A percentile compares a stretch with the other conserved stretches of the same genome.
phyloP scores from a whole-genome alignment of 306 rosid genomes.

The Lathyrus tuberosus region DNA sequence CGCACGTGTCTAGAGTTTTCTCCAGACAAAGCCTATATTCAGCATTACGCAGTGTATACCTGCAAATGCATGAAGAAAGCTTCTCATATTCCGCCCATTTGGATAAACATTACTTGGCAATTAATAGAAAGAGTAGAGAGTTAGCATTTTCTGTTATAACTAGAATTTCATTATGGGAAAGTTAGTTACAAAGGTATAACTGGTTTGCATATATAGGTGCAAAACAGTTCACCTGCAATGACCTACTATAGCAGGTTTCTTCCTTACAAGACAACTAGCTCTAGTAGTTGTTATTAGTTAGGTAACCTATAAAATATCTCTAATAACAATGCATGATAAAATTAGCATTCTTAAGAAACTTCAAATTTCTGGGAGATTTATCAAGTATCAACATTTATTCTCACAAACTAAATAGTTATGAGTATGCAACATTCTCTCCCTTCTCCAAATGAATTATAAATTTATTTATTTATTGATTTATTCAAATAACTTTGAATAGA shows the following conservation, averaged over 20 bases:
- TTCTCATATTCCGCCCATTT: constrained; percentile 31
- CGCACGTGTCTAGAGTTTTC: constrained; percentile 63
- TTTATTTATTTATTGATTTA: not conserved
- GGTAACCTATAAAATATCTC: too few species aligned
- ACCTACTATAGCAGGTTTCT: too few species aligned
- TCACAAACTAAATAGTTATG: constrained; percentile 8
- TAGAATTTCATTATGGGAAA: too few species aligned
- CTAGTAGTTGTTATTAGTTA: too few species aligned
- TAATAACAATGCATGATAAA: not conserved
- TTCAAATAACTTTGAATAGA: too few species aligned
- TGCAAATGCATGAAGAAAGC: constrained; percentile 43
- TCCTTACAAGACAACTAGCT: too few species aligned
- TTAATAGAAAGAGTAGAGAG: too few species aligned
- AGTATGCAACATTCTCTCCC: not conserved
- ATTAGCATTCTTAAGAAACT: not conserved
- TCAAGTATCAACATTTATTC: constrained; percentile 7
- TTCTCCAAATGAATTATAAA: constrained; percentile 10
- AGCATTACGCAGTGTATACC: constrained; percentile 91
- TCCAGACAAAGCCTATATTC: constrained; percentile 93
- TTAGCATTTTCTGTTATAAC: too few species aligned
- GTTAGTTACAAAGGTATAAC: too few species aligned
- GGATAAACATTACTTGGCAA: constrained; percentile 7
- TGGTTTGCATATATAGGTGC: too few species aligned
- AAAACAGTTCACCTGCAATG: too few species aligned
- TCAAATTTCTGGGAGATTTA: constrained; percentile 1